phyloP scores from a whole-genome alignment of 352 stramenopile species.

The Globisporangium cystogenes region DNA sequence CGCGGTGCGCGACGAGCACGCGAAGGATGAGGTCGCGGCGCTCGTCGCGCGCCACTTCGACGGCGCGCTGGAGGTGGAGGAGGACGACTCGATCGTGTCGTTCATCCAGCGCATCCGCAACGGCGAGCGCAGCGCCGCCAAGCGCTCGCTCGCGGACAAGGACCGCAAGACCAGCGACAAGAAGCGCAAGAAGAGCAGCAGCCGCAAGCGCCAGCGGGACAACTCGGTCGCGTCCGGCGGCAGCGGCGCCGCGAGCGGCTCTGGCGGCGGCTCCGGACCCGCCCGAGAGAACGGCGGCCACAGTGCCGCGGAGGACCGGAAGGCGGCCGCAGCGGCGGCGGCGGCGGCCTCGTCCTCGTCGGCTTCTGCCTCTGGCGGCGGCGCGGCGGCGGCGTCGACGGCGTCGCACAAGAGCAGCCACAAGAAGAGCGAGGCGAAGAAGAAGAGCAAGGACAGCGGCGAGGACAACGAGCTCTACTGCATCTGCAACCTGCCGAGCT shows the following conservation, averaged over 20 bases:
- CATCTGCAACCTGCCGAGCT: slow-evolving; percentile 82
- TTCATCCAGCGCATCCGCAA: slow-evolving; percentile 85
- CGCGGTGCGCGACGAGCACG: slow-evolving; percentile 44
- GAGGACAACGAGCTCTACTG: slow-evolving; percentile 88
- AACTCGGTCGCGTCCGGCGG: slow-evolving; percentile 3
- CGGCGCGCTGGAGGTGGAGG: slow-evolving; percentile 69
- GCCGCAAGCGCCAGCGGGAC: slow-evolving; percentile 68
- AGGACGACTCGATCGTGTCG: slow-evolving; percentile 82
- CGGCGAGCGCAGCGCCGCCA: slow-evolving; percentile 56
- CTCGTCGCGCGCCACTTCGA: slow-evolving; percentile 81
- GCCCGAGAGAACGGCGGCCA: slow-evolving; percentile 7
- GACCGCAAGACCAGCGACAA: slow-evolving; percentile 56
- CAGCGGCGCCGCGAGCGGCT: slow-evolving; percentile 6
- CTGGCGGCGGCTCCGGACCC: slow-evolving; percentile 2
- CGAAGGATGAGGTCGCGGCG: slow-evolving; percentile 69
- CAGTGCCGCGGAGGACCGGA: slow-evolving; percentile 20
- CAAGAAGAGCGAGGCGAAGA: slow-evolving; percentile 40
- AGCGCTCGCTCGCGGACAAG: slow-evolving; percentile 50
- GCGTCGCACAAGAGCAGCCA: slow-evolving; percentile 27
- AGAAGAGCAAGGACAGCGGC: slow-evolving; percentile 57
- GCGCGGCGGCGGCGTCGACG: slow-evolving; percentile 18
- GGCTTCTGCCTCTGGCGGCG: too few species aligned
- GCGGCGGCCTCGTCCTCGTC: slow-evolving; percentile 2
- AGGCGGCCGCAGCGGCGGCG: slow-evolving; percentile 12
- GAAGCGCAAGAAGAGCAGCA: slow-evolving; percentile 72